Conservation (phyloP, 2,329 filamentous ascomycete species). For the Cadophora luteo-olivacea region DNA sequence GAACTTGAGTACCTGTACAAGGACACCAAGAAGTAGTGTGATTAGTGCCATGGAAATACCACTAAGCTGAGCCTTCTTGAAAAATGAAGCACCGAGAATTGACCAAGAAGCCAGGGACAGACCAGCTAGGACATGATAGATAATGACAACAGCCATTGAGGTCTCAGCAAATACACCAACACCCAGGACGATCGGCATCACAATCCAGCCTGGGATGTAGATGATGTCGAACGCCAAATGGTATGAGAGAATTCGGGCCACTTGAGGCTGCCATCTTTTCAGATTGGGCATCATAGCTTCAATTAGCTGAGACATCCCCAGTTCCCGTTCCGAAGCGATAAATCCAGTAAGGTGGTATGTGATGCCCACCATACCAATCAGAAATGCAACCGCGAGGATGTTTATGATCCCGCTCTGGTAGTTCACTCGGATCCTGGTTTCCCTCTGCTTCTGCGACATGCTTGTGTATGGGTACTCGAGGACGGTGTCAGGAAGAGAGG, state of each 20-base stretch:
- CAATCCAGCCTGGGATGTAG: slow-evolving; percentile 83
- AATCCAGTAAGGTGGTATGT: slow-evolving; percentile 88
- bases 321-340: slow-evolving; percentile 84
- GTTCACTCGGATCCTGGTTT: slow-evolving; percentile 66
- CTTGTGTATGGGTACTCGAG: slow-evolving; percentile 81
- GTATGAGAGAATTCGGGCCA: slow-evolving; percentile 77
- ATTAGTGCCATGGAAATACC: slow-evolving; percentile 80
- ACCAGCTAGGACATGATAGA: slow-evolving; percentile 80
- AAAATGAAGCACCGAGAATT: slow-evolving; percentile 81
- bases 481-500: slow-evolving; percentile 51
- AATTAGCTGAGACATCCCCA: slow-evolving; percentile 85
- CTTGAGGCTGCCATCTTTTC: slow-evolving; percentile 77
- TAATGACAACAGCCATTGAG: slow-evolving; percentile 67
- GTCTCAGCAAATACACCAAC: slow-evolving; percentile 70
- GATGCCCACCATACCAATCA: slow-evolving; percentile 80
- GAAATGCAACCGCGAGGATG: slow-evolving; percentile 79
- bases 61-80: slow-evolving; percentile 85
- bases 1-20: slow-evolving; percentile 75
- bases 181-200: slow-evolving; percentile 71
- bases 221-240: slow-evolving; percentile 82
- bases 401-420: slow-evolving; percentile 79
- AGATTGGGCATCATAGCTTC: slow-evolving; percentile 90
- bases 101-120: slow-evolving; percentile 81
- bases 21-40: slow-evolving; percentile 77
- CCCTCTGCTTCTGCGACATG: slow-evolving; percentile 69